Evolutionary conservation across 768 basidiomycete genomes (phyloP).

Genomic region (Pleurotus eryngii): DNA sequence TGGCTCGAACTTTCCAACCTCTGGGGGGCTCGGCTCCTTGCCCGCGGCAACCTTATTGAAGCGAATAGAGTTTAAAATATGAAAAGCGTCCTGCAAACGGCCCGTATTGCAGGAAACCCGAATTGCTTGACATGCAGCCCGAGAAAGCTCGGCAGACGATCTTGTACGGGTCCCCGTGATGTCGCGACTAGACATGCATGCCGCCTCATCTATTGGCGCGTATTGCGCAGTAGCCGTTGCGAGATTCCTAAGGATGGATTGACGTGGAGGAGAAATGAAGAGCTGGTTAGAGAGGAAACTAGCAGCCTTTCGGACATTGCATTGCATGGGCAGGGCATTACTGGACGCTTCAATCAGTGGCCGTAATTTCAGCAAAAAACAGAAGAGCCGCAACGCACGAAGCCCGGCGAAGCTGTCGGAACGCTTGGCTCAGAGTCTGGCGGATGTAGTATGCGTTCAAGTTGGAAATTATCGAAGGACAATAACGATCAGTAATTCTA

Average conservation of each 20-base stretch:
- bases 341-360: conserved; percentile 22
- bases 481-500: not conserved
- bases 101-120: conserved; percentile 40
- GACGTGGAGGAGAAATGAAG: conserved; percentile 5
- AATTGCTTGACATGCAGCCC: conserved; percentile 44
- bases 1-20: conserved; percentile 30
- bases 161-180: not conserved
- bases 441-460: not conserved
- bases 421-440: conserved; percentile 4
- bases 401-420: conserved; percentile 2
- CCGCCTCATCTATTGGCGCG: not conserved
- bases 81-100: conserved; percentile 47
- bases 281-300: conserved; percentile 24
- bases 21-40: conserved; percentile 11
- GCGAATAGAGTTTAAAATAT: conserved; percentile 56
- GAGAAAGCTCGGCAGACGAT: conserved; percentile 19
- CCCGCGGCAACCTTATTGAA: conserved; percentile 27
- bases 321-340: conserved; percentile 73
- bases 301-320: conserved; percentile 55
- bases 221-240: conserved; percentile 7
- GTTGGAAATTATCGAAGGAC: not conserved
- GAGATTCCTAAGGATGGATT: conserved; percentile 1
- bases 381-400: conserved; percentile 2
- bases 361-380: not conserved
- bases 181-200: not conserved